A percentile compares a stretch with the other conserved stretches of the same genome.
Conservation (phyloP, 306 rosid species). For the Elaeagnus macrophylla region DNA sequence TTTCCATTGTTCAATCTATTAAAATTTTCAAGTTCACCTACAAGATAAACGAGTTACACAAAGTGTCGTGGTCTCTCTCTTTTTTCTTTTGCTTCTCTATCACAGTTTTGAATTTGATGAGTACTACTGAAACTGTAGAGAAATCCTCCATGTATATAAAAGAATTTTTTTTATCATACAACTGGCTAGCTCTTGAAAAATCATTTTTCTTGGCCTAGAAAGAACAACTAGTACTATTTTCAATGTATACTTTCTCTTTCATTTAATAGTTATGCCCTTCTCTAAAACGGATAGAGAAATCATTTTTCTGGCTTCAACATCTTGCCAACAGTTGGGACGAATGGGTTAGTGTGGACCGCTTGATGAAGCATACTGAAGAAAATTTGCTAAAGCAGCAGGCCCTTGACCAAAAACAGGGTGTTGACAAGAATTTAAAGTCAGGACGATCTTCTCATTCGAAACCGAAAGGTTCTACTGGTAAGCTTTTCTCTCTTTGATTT, state of each 20-base stretch:
- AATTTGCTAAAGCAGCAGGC: slow-evolving; percentile 59
- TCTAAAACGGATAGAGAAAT: slow-evolving; percentile 45
- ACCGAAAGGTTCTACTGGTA: slow-evolving; percentile 62
- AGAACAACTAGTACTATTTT: slow-evolving; percentile 4
- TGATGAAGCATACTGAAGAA: slow-evolving; percentile 69
- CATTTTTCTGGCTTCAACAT: slow-evolving; percentile 54
- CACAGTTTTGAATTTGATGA: too few species aligned
- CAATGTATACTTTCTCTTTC: slow-evolving; percentile 19
- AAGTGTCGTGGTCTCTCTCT: background rate
- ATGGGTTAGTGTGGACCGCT: slow-evolving; percentile 76
- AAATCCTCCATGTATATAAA: background rate
- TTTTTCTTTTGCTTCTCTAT: too few species aligned
- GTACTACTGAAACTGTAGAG: too few species aligned
- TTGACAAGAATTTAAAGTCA: slow-evolving; percentile 55
- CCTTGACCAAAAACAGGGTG: slow-evolving; percentile 60
- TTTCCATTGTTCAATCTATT: slow-evolving; percentile 4
- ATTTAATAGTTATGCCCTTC: slow-evolving; percentile 36
- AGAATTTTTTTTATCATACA: background rate
- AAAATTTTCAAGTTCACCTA: slow-evolving; percentile 2
- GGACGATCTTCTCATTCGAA: slow-evolving; percentile 64
- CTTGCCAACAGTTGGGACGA: slow-evolving; percentile 98
- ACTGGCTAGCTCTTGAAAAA: background rate
- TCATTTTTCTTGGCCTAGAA: background rate
- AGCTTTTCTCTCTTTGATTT: slow-evolving; percentile 4
- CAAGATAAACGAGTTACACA: too few species aligned